Conservation (phyloP, 495 filamentous ascomycete genomes). For the Penicillium dipodomyicola region DNA sequence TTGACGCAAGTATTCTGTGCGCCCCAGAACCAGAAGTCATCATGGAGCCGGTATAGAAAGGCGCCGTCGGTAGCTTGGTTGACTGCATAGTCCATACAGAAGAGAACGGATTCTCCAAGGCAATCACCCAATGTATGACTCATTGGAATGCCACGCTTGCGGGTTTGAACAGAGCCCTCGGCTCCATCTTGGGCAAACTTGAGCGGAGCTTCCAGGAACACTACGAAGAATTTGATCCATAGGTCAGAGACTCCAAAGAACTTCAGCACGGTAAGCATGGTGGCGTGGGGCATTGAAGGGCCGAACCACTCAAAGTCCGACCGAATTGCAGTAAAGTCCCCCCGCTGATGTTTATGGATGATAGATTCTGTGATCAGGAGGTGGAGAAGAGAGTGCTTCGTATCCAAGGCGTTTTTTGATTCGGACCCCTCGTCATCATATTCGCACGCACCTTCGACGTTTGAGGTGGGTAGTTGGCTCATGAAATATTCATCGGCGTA, state of each 20-base stretch:
- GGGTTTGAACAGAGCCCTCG: conserved; percentile 36
- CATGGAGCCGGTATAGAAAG: conserved; percentile 60
- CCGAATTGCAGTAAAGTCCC: conserved; percentile 57
- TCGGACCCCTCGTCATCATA: conserved; percentile 32
- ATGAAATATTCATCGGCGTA: conserved; percentile 56
- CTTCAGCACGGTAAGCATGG: conserved; percentile 51
- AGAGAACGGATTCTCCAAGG: conserved; percentile 60
- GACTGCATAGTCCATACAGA: conserved; percentile 64
- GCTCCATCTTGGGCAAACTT: conserved; percentile 56
- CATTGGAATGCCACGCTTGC: conserved; percentile 57
- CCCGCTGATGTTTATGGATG: conserved; percentile 55
- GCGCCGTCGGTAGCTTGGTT: conserved; percentile 55
- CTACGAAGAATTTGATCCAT: conserved; percentile 62
- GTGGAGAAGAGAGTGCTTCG: conserved; percentile 60
- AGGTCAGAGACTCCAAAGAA: conserved; percentile 60
- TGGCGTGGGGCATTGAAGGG: conserved; percentile 59
- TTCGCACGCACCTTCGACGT: conserved; percentile 18
- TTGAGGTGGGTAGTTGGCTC: conserved; percentile 43
- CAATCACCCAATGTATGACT: conserved; percentile 58
- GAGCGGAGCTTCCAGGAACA: conserved; percentile 58
- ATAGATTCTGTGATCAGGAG: conserved; percentile 61
- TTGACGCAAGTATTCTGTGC: conserved; percentile 50
- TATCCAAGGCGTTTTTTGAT: conserved; percentile 46
- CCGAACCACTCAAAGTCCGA: conserved; percentile 64
- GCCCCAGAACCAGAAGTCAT: conserved; percentile 72